phyloP scores from a whole-genome alignment of 352 stramenopile species.

The Phytopythium cucurbitacearum region DNA sequence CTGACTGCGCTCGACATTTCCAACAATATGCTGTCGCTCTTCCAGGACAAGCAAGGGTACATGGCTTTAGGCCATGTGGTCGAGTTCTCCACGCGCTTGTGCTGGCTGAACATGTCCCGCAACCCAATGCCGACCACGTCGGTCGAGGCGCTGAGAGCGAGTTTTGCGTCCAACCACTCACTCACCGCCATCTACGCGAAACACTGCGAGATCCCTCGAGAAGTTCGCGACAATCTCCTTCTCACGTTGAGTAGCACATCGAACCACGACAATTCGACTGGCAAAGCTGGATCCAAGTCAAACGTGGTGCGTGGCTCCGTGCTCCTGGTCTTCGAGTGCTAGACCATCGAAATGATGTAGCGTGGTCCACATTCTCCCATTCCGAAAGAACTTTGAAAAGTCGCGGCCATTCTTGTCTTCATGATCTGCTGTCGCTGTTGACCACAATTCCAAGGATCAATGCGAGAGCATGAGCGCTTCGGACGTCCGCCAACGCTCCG shows the following conservation, averaged over 20 bases:
- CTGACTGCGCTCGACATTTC: conserved; percentile 57
- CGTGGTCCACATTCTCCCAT: not conserved
- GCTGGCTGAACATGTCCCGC: conserved; percentile 33
- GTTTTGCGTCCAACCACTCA: conserved; percentile 26
- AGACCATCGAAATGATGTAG: conserved; percentile 1
- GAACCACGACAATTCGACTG: not conserved
- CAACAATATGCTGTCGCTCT: conserved; percentile 45
- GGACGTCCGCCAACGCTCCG: conserved; percentile 44
- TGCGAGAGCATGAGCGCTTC: conserved; percentile 47
- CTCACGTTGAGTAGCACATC: conserved; percentile 3
- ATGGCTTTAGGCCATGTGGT: conserved; percentile 50
- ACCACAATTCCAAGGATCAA: conserved; percentile 4
- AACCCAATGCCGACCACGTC: conserved; percentile 27
- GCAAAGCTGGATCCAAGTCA: not conserved
- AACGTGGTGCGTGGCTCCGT: conserved; percentile 1
- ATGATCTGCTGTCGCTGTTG: not conserved
- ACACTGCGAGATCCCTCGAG: conserved; percentile 19
- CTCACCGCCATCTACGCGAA: conserved; percentile 31
- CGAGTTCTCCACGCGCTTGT: conserved; percentile 41
- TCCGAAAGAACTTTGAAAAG: not conserved
- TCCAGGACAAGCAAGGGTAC: conserved; percentile 50
- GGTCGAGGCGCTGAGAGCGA: conserved; percentile 11
- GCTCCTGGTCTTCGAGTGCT: conserved; percentile 20
- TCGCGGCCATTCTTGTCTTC: not conserved
- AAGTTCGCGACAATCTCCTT: not conserved